phyloP scores from a whole-genome alignment of 257 asterid species.

The Rubia yunnanensis region DNA sequence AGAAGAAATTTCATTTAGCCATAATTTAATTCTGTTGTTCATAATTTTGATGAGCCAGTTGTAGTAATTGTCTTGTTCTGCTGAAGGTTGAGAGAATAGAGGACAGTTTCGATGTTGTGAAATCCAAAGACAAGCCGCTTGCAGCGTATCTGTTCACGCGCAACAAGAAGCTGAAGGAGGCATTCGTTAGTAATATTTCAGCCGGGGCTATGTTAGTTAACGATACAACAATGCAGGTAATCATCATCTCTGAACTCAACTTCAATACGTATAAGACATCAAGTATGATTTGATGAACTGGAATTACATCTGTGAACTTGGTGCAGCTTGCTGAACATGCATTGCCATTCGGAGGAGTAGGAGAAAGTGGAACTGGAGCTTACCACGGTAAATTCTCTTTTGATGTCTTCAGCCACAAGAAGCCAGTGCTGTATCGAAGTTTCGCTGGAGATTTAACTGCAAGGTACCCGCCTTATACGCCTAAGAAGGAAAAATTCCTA shows the following conservation, averaged over 20 bases:
- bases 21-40: neutral
- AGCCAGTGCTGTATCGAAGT: slow-evolving; percentile 61
- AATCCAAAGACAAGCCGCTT: slow-evolving; percentile 72
- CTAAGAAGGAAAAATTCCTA: slow-evolving; percentile 43
- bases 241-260: slow-evolving; percentile 13
- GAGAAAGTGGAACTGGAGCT: slow-evolving; percentile 93
- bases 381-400: slow-evolving; percentile 87
- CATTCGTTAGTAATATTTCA: slow-evolving; percentile 46
- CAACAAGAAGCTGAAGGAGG: slow-evolving; percentile 65
- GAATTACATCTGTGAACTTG: slow-evolving; percentile 12
- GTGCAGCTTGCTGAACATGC: slow-evolving; percentile 49
- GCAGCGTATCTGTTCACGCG: slow-evolving; percentile 85
- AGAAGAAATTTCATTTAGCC: neutral
- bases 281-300: neutral
- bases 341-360: slow-evolving; percentile 93
- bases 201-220: slow-evolving; percentile 71
- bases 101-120: slow-evolving; percentile 49
- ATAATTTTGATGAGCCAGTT: neutral
- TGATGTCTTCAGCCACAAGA: slow-evolving; percentile 87
- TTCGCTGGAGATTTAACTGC: slow-evolving; percentile 60
- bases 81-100: slow-evolving; percentile 57
- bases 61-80: slow-evolving; percentile 3
- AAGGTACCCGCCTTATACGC: slow-evolving; percentile 84
- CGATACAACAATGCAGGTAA: slow-evolving; percentile 67
- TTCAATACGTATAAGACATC: neutral